Evolutionary conservation across 2,329 filamentous ascomycete genomes (phyloP).

Genomic region (Hymenoscyphus scutula): DNA sequence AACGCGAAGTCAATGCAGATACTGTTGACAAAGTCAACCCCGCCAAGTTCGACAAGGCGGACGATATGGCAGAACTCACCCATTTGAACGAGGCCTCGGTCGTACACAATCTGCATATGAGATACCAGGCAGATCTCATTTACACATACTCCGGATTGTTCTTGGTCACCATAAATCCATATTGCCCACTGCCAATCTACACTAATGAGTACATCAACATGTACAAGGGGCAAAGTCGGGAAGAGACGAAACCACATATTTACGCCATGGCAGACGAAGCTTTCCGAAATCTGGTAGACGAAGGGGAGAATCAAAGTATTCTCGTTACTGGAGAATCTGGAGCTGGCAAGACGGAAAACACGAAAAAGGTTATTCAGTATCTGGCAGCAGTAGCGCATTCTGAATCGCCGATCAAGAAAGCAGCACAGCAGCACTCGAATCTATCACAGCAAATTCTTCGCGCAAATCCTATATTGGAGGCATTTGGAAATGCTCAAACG

Average conservation of each 20-base stretch:
- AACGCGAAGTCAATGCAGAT: conserved; percentile 82
- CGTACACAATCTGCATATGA: conserved; percentile 91
- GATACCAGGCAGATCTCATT: conserved; percentile 94
- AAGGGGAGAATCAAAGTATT: conserved; percentile 95
- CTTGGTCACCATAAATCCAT: conserved; percentile 94
- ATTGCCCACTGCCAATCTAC: conserved; percentile 92
- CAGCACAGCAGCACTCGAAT: conserved; percentile 68
- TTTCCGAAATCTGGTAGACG: conserved; percentile 91
- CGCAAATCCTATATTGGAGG: conserved; percentile 95
- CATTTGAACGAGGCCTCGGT: conserved; percentile 97
- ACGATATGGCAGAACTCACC: conserved; percentile 98
- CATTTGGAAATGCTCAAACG: conserved; percentile 97
- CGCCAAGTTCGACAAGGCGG: conserved; percentile 98
- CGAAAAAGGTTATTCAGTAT: conserved; percentile 99
- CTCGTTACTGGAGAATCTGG: conserved; percentile 97
- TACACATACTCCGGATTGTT: conserved; percentile 98
- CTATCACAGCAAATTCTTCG: conserved; percentile 94
- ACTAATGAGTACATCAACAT: conserved; percentile 96
- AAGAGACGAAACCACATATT: conserved; percentile 96
- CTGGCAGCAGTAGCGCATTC: conserved; percentile 88
- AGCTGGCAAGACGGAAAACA: conserved; percentile 98
- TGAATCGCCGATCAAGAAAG: conserved; percentile 65
- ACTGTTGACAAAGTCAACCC: conserved; percentile 98
- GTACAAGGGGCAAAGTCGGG: conserved; percentile 87
- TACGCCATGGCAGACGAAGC: conserved; percentile 97